Conservation (phyloP, 108 stramenopile genomes). For the Skeletonema tropicum region DNA sequence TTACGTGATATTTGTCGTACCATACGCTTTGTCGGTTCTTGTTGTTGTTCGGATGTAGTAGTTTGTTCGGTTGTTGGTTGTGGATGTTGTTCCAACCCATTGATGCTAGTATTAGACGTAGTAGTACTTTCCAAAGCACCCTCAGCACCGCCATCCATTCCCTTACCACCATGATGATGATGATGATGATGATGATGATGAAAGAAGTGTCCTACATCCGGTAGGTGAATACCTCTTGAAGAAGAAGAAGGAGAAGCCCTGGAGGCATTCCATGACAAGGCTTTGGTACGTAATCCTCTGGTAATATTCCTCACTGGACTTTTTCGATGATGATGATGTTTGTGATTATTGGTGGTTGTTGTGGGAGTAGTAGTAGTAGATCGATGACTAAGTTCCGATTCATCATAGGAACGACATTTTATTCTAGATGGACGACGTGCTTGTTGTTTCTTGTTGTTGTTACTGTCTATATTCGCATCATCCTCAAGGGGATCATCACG, state of each 20-base stretch:
- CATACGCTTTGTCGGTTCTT: not conserved
- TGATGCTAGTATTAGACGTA: not conserved
- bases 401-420: not conserved
- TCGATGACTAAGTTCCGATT: not conserved
- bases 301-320: not conserved
- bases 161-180: not conserved
- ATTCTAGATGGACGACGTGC: not conserved
- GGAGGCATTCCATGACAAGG: not conserved
- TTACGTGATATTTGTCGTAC: constrained; percentile 14
- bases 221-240: not conserved
- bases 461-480: not conserved
- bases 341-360: too few relatives aligned
- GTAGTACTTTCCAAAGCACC: not conserved
- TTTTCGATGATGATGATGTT: not conserved
- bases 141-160: too few relatives aligned
- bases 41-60: not conserved
- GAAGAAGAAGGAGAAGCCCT: too few relatives aligned
- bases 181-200: too few relatives aligned
- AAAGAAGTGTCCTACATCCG: constrained; percentile 10
- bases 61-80: too few relatives aligned
- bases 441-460: not conserved
- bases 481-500: not conserved
- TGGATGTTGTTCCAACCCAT: not conserved
- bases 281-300: not conserved
- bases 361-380: too few relatives aligned